A percentile compares a stretch with the other conserved stretches of the same genome.
Conservation (phyloP, 2,329 filamentous ascomycete species). For the Sarocladium kiliense region DNA sequence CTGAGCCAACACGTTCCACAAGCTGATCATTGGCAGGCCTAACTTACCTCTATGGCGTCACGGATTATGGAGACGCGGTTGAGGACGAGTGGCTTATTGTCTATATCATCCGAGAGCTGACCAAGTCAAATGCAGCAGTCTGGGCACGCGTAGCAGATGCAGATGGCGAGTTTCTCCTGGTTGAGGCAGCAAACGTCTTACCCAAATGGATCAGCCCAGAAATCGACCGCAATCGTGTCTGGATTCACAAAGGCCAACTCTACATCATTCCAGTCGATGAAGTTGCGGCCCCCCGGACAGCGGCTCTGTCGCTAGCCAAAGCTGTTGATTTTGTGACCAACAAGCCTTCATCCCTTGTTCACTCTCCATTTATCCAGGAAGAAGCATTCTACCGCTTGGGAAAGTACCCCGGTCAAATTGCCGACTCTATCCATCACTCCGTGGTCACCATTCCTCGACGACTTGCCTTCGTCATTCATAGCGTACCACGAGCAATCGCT, state of each 20-base stretch:
- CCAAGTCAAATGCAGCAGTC: constrained; percentile 62
- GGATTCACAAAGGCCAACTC: constrained; percentile 76
- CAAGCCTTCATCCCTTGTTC: constrained; percentile 54
- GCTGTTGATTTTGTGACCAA: constrained; percentile 57
- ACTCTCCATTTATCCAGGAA: constrained; percentile 70
- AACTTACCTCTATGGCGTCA: constrained; percentile 66
- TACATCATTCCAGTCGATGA: constrained; percentile 61
- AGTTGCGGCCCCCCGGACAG: constrained; percentile 22
- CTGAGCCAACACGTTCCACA: neutral
- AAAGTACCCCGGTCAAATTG: constrained; percentile 75
- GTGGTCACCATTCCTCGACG: constrained; percentile 72
- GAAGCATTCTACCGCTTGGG: constrained; percentile 87
- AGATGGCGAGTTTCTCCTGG: constrained; percentile 91
- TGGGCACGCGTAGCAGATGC: constrained; percentile 83
- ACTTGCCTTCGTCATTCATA: constrained; percentile 72
- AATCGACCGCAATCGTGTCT: constrained; percentile 80
- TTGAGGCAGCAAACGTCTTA: constrained; percentile 84
- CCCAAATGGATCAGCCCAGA: constrained; percentile 91
- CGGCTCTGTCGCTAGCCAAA: constrained; percentile 54
- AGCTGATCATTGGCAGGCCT: constrained; percentile 31
- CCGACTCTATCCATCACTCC: constrained; percentile 70
- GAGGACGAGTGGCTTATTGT: constrained; percentile 98
- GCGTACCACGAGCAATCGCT: constrained; percentile 69
- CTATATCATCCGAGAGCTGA: constrained; percentile 79
- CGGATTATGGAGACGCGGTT: constrained; percentile 88